Evolutionary conservation across 2,329 filamentous ascomycete genomes (phyloP), one percentile per base, ranked within the genome.

Genomic region (Alternaria metachromatica): DNA sequence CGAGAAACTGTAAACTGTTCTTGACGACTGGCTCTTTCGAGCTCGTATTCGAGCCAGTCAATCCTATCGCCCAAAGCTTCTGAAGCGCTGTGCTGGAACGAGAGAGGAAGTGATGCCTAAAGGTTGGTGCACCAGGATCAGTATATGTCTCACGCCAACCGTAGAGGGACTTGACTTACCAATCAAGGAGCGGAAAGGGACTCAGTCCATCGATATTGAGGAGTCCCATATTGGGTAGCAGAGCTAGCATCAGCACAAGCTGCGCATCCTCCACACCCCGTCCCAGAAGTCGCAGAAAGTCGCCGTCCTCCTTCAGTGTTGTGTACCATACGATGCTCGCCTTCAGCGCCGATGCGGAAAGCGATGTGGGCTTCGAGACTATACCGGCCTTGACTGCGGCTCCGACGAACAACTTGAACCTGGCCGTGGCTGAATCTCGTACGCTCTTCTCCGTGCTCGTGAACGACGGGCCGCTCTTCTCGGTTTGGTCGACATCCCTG

Each of bases 291-390:
- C 48, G 55, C 9, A 58, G 5, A 20, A 62, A 58, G 33, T 62
- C 48, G 12, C 21, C 28, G 23, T 62, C 60, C 7, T 58, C 30
- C 28, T 46, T 54, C 41, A 53, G 28, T n/a, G 20, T 10, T 20
- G 54, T 58, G 28, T 62, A 54, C 60, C 59, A 57, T 13, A 53
- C 37, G 4, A 56, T 41, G 26, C 45, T 56, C 53, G 33, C 28
- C 23, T 44, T 51, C 4, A 61, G 46, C 26, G 53, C 11, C 11
- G 45, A 15, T 10, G 13, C 28, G 0, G 44, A 26, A 13, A 30
- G 30, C 26, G 23, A 28, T 26, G 30, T 18, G 5, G 37, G 33
- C 33, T 28, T 21, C 15, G 25, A 3, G 26, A 57, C 45, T 25
- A 62, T 7, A 7, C 59, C 46, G 21, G 30, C 41, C 18, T 46